Evolutionary conservation across 2,329 filamentous ascomycete species (phyloP).

Genomic region (Aspergillus nomiae): DNA sequence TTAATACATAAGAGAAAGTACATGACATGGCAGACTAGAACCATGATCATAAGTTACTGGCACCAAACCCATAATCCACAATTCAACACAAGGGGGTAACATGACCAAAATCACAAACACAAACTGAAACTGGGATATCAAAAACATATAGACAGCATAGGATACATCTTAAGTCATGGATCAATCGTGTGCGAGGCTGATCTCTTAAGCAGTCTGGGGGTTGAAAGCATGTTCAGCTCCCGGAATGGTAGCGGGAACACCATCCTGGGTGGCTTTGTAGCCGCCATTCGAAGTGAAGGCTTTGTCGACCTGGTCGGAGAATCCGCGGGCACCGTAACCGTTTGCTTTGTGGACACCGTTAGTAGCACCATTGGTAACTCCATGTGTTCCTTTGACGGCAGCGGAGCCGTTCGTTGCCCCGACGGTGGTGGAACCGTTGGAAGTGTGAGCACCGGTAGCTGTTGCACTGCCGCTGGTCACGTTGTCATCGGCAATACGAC

Average conservation of each 20-base stretch:
- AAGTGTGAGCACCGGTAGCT: constrained; percentile 15
- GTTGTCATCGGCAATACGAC: constrained; percentile 13
- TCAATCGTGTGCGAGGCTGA: background rate
- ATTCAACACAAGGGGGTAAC: background rate
- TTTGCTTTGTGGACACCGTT: constrained; percentile 17
- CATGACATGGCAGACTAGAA: background rate
- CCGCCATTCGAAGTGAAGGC: constrained; percentile 26
- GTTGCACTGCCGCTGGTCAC: constrained; percentile 9
- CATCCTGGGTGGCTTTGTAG: constrained; percentile 8
- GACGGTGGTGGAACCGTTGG: constrained; percentile 20
- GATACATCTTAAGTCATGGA: background rate
- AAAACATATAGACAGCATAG: background rate
- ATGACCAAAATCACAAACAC: background rate
- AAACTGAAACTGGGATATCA: constrained; percentile 13
- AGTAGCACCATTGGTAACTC: constrained; percentile 5
- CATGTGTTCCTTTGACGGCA: constrained; percentile 14
- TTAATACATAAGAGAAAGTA: background rate
- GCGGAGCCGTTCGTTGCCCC: constrained; percentile 13
- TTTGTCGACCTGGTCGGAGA: constrained; percentile 35
- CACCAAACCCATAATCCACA: background rate
- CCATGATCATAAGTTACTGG: background rate
- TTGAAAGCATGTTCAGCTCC: constrained; percentile 24
- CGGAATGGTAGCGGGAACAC: constrained; percentile 12
- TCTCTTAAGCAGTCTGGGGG: constrained; percentile 23
- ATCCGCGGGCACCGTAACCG: constrained; percentile 25